Percentiles rank a stretch among this genome's conserved stretches.
Evolutionary conservation across 2,329 filamentous ascomycete genomes (phyloP).

Genomic region (Cytospora paraplurivora): DNA sequence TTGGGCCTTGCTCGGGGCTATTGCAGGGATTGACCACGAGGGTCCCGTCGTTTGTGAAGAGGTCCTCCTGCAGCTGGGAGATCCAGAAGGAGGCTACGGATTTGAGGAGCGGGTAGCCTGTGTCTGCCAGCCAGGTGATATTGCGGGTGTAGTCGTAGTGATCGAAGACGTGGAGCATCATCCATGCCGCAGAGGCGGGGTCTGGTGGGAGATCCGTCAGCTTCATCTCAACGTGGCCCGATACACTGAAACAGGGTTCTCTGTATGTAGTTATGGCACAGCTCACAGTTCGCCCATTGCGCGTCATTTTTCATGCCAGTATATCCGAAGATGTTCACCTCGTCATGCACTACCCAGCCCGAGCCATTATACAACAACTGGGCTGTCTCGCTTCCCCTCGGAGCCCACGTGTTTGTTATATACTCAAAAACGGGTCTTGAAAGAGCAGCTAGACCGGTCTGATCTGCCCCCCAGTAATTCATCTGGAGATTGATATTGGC

Average conservation of each 20-base stretch:
- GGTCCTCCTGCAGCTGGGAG: constrained; percentile 53
- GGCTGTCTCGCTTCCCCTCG: constrained; percentile 56
- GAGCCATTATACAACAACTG: constrained; percentile 53
- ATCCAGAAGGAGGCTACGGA: constrained; percentile 59
- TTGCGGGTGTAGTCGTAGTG: constrained; percentile 57
- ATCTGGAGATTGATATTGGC: constrained; percentile 63
- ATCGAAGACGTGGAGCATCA: constrained; percentile 62
- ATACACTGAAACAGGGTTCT: not conserved
- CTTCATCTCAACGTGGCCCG: accelerated
- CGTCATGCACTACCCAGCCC: constrained; percentile 60
- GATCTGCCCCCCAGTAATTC: constrained; percentile 61
- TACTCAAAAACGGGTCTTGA: constrained; percentile 53
- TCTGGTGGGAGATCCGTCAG: constrained; percentile 31
- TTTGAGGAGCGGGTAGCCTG: constrained; percentile 57
- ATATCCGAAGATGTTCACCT: constrained; percentile 61
- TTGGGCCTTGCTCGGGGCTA: constrained; percentile 58
- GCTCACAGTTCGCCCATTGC: constrained; percentile 37
- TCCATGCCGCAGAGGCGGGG: constrained; percentile 56
- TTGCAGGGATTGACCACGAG: constrained; percentile 61
- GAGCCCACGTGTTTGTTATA: constrained; percentile 53
- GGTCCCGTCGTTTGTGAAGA: constrained; percentile 51
- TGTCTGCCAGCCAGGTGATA: constrained; percentile 46
- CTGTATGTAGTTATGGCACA: too few relatives aligned
- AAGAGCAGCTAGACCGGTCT: constrained; percentile 51
- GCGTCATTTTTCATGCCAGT: constrained; percentile 44